These are phyloP conservation scores for Aspergillus piperis DNA, from an alignment of 2,329 filamentous ascomycete genomes.

Conservation along the genomic window DNA sequence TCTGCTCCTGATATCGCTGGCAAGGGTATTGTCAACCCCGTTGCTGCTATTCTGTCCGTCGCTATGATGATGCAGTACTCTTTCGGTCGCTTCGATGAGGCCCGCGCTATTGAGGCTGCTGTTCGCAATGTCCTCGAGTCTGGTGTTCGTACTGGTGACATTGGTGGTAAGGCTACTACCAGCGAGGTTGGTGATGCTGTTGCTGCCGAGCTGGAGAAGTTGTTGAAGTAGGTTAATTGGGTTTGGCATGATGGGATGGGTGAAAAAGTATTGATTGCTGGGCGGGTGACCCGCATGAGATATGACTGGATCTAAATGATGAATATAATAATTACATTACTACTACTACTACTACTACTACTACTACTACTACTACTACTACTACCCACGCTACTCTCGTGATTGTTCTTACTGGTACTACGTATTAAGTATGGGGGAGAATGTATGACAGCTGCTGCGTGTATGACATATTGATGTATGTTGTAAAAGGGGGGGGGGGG, in stretches of 20 bases:
- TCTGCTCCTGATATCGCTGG: conserved; percentile 93
- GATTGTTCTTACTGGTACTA: background rate
- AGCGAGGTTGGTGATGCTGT: conserved; percentile 81
- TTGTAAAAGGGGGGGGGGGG: background rate
- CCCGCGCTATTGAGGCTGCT: conserved; percentile 76
- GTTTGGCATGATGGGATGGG: background rate
- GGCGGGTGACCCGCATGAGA: conserved; percentile 1
- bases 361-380: too few relatives aligned
- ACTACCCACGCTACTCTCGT: background rate
- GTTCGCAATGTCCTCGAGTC: conserved; percentile 77
- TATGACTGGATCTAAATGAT: background rate
- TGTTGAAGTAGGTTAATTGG: conserved; percentile 54
- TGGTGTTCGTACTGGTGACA: conserved; percentile 78
- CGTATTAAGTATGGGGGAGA: too few relatives aligned
- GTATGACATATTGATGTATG: background rate
- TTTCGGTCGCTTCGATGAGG: conserved; percentile 74
- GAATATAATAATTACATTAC: conserved; percentile 6
- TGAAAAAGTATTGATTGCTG: background rate
- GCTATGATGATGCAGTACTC: conserved; percentile 98
- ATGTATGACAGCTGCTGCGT: background rate
- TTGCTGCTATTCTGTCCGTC: conserved; percentile 87
- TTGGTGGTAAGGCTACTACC: conserved; percentile 75
- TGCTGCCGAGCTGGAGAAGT: conserved; percentile 69
- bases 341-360: background rate
- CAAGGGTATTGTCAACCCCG: conserved; percentile 85